Percentiles rank a stretch among this genome's conserved stretches.
phyloP scores from a whole-genome alignment of 164 flowering plant species.

The Echeveria elegans region DNA sequence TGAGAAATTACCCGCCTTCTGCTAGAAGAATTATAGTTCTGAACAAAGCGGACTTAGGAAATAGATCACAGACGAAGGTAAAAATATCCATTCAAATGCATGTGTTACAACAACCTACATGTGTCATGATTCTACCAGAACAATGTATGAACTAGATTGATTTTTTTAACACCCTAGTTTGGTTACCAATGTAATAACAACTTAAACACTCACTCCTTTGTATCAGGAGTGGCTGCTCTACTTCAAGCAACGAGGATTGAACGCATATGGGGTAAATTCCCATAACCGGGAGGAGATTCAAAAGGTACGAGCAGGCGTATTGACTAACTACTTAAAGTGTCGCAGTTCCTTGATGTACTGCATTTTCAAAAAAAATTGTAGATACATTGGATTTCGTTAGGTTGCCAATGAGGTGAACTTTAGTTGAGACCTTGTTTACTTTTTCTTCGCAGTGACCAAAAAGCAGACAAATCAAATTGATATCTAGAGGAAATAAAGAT shows the following conservation, averaged over 20 bases:
- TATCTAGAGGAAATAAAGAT: not conserved
- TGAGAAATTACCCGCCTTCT: constrained; percentile 23
- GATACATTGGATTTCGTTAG: not conserved
- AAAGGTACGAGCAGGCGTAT: constrained; percentile 31
- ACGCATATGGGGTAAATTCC: constrained; percentile 52
- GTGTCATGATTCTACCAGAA: not conserved
- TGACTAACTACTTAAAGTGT: not conserved
- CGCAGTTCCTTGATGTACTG: not conserved
- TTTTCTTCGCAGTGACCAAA: not conserved
- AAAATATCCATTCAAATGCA: not conserved
- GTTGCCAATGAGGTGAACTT: not conserved
- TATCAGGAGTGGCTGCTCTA: constrained; percentile 54
- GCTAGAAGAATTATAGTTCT: constrained; percentile 44
- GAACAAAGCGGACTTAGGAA: constrained; percentile 78
- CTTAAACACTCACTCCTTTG: not conserved
- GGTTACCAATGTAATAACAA: not conserved
- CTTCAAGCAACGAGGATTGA: constrained; percentile 35
- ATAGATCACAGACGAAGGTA: constrained; percentile 43
- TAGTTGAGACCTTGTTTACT: not conserved
- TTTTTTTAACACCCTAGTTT: not conserved
- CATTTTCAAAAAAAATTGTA: too few species aligned
- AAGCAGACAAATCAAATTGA: not conserved
- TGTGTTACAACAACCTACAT: too few species aligned
- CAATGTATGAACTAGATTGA: not conserved
- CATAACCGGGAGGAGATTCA: constrained; percentile 62